Evolutionary conservation across 352 stramenopile species (phyloP).

Genomic region (Pythium chondricola): DNA sequence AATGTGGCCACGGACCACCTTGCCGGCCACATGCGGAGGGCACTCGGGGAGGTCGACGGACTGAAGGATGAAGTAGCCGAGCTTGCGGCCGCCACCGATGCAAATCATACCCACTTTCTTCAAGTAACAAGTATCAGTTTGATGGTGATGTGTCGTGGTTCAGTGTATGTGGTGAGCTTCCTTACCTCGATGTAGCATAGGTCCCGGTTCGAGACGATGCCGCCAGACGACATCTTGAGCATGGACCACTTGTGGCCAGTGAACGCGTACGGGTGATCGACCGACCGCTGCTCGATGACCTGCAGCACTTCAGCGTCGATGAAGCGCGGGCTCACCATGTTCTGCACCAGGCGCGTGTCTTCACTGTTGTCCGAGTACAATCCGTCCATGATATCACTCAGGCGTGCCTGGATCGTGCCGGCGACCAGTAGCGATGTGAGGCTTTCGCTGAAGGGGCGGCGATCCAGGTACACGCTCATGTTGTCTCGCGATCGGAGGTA

Average conservation of each 20-base stretch:
- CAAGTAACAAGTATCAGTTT: neutral
- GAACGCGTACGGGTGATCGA: conserved; percentile 8
- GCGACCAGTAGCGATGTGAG: conserved; percentile 7
- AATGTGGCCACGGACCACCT: conserved; percentile 3
- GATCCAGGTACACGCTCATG: conserved; percentile 31
- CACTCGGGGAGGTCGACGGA: conserved; percentile 19
- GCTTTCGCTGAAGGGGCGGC: conserved; percentile 1
- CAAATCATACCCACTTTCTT: conserved; percentile 16
- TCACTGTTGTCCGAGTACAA: conserved; percentile 19
- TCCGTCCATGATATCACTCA: conserved; percentile 16
- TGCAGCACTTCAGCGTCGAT: conserved; percentile 15
- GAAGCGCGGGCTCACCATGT: conserved; percentile 14
- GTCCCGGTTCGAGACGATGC: conserved; percentile 16
- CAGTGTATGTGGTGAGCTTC: too few species aligned
- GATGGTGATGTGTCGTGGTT: too few species aligned
- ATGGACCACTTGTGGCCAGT: conserved; percentile 19
- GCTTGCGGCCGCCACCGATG: conserved; percentile 10
- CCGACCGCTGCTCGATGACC: conserved; percentile 11
- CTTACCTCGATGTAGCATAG: conserved; percentile 17
- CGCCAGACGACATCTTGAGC: conserved; percentile 6
- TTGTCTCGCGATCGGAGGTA: conserved; percentile 25
- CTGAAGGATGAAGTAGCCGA: conserved; percentile 19
- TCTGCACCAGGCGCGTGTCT: conserved; percentile 9
- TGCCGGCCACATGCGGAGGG: neutral
- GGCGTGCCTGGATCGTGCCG: conserved; percentile 11